A percentile compares a stretch with the other conserved stretches of the same genome.
Conservation (phyloP, 2,329 filamentous ascomycete species). For the Colletotrichum horii region DNA sequence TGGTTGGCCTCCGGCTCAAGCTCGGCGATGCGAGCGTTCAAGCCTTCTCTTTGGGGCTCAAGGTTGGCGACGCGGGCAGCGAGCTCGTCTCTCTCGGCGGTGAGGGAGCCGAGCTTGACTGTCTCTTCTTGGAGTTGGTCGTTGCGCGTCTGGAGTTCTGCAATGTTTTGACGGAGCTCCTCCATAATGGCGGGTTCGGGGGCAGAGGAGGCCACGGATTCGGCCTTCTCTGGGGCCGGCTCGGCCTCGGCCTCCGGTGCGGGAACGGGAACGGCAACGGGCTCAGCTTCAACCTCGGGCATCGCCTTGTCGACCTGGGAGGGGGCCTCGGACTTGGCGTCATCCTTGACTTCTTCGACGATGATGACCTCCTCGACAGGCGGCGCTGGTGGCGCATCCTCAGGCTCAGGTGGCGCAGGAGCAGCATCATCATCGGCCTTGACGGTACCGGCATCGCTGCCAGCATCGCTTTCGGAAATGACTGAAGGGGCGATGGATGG, state of each 20-base stretch:
- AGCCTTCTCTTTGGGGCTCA: constrained; percentile 1
- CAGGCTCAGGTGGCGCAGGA: not conserved
- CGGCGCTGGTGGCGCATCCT: not conserved
- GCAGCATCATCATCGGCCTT: constrained; percentile 11
- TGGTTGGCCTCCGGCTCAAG: constrained; percentile 12
- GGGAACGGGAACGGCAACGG: not conserved
- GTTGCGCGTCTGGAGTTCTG: constrained; percentile 21
- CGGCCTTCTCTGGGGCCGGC: not conserved
- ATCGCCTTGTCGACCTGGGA: not conserved
- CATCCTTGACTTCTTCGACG: not conserved
- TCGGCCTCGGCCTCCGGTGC: not conserved
- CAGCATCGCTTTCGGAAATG: constrained; percentile 3
- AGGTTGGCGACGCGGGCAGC: not conserved
- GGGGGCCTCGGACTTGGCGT: not conserved
- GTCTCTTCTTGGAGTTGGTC: constrained; percentile 16
- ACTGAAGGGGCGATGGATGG: not conserved
- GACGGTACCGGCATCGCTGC: constrained; percentile 11
- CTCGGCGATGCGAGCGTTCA: constrained; percentile 4
- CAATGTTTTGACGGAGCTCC: constrained; percentile 18
- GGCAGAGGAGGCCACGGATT: not conserved
- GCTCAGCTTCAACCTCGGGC: not conserved
- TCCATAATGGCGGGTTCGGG: constrained; percentile 5
- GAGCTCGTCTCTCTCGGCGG: constrained; percentile 17
- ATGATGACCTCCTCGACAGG: not conserved
- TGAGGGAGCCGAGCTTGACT: constrained; percentile 8